Base-by-base conservation (phyloP, 2,329 filamentous ascomycete genomes). In the Cladophialophora yegresii region DNA sequence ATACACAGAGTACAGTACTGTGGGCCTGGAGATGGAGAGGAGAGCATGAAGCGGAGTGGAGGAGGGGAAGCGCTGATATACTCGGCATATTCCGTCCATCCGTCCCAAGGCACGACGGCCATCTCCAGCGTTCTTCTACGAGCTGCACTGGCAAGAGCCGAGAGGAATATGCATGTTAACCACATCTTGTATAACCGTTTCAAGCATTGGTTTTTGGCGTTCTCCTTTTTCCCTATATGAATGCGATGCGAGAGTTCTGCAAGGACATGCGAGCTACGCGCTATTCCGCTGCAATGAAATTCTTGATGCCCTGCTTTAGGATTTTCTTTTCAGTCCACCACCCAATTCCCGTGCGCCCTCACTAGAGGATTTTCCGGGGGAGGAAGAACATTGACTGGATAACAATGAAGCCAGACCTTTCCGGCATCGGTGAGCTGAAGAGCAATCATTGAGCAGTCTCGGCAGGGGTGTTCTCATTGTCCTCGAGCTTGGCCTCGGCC, bases 401-500 rank as follows among this genome's bases (percentile, higher is more conserved):
- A 28, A 20, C 3, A 28, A 49, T 10, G n/a, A 49, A 8, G 20
- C 13, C 10, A 49, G 22, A 5, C n/a, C 55, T 28, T 8, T 45
- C 23, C 40, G 8, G 22, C 23, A 49, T 16, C 8, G 26, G 3
- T 43, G 16, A 20, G 36, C 36, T 12, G 36, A 26, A 8, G 20
- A 40, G 23, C 5, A 3, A 32, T 49, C 55, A 58, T 61, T 49
- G 63, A n/a, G 67, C 30, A 0, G 64, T 58, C 22, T 54, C 65
- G 10, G 50, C 61, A 5, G 56, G 57, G 20, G 61, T 49, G 26
- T 62, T 64, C 54, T 69, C 62, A 23, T 61, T 61, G 54, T 87
- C 85, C 75, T 89, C 87, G 47, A 89, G 75, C 58, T 81, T 82
- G 55, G 85, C 82, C 71, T 85, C 82, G 76, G 87, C 80, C 63